Percentiles rank a stretch among this genome's conserved stretches.
These are phyloP conservation scores for Phytophthora constricta DNA, from an alignment of 352 stramenopile species.

Conservation along the genomic window DNA sequence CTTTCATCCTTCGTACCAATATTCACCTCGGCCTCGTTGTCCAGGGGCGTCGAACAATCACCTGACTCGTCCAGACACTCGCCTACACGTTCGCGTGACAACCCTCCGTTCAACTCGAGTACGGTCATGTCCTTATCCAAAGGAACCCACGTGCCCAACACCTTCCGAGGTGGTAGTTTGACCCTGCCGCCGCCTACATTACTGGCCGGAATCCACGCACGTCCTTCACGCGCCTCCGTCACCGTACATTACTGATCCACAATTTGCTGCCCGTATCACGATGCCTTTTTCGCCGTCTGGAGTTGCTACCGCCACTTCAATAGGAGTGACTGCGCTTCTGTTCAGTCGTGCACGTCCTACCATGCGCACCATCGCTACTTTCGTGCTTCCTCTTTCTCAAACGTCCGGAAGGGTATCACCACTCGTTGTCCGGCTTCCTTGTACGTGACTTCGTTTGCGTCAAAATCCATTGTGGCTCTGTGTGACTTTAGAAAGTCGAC, in stretches of 20 bases:
- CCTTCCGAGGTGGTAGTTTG: background rate
- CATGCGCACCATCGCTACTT: conserved; percentile 4
- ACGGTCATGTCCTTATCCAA: background rate
- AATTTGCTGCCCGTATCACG: background rate
- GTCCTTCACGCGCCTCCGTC: background rate
- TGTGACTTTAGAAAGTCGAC: background rate
- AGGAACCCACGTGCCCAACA: background rate
- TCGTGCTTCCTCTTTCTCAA: background rate
- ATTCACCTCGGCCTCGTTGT: conserved; percentile 1
- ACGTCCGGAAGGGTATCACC: background rate
- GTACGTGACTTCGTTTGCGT: background rate
- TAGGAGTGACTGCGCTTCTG: background rate
- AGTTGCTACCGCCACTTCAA: background rate
- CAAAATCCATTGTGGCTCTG: background rate
- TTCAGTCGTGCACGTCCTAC: background rate
- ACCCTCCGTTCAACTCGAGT: background rate
- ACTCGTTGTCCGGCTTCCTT: background rate
- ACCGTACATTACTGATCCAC: background rate
- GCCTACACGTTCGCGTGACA: background rate
- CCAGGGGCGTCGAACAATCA: background rate
- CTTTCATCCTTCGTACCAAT: background rate
- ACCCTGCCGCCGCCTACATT: background rate
- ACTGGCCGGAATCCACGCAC: background rate
- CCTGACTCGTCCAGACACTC: background rate
- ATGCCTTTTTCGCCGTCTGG: background rate